These are phyloP conservation scores for Sarocladiaceae sp. DNA, from an alignment of 2,329 filamentous ascomycete genomes.

Conservation along the genomic window DNA sequence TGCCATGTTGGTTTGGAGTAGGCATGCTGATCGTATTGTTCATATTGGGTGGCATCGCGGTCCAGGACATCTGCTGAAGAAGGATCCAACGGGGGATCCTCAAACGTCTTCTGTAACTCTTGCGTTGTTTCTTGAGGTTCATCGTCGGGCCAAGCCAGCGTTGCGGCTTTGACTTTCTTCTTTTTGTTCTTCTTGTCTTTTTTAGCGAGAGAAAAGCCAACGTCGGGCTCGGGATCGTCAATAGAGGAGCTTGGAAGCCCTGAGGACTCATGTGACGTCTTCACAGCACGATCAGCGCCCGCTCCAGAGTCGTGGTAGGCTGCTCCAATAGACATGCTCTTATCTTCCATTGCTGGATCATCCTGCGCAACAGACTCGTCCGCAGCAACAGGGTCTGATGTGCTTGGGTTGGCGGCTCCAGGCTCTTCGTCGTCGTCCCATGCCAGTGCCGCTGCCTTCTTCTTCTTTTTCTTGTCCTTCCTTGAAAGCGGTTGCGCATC, in stretches of 20 bases:
- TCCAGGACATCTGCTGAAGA: no score
- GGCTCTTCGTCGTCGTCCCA: neutral
- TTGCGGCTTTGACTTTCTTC: conserved; percentile 11
- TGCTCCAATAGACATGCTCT: no score
- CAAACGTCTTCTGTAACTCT: no score
- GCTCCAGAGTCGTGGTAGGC: no score
- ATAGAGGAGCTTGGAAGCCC: neutral
- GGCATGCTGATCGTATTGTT: neutral
- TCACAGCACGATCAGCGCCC: no score
- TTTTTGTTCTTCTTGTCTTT: conserved; percentile 17
- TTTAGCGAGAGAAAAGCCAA: conserved; percentile 8
- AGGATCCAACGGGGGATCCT: no score
- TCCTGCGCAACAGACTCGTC: neutral
- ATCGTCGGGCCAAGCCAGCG: conserved; percentile 10
- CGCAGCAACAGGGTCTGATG: neutral
- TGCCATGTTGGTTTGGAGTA: neutral
- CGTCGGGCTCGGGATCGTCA: neutral
- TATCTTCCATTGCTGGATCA: neutral
- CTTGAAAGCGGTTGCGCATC: conserved; percentile 10
- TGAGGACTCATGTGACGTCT: neutral
- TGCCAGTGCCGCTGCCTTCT: conserved; percentile 12
- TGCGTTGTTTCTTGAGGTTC: neutral
- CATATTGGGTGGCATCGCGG: neutral
- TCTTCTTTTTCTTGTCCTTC: conserved; percentile 21
- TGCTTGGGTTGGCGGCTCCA: neutral